Evolutionary conservation across 345 rosid species (phyloP).

Genomic region (Eucalyptus fibrosa): DNA sequence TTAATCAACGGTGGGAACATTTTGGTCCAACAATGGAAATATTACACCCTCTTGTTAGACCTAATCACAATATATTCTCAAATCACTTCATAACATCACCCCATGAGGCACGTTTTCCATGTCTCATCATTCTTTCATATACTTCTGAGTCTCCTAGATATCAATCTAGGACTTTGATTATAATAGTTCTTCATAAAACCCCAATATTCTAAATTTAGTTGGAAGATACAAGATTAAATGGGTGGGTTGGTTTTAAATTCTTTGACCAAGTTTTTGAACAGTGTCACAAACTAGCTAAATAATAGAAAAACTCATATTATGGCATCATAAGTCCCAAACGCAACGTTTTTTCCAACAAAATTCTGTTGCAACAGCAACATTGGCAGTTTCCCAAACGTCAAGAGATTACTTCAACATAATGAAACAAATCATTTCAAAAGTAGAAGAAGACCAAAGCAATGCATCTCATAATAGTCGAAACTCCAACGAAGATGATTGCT

Average conservation of each 20-base stretch:
- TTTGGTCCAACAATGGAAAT: not conserved
- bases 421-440: not conserved
- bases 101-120: not conserved
- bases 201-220: too few relatives aligned
- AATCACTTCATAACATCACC: not conserved
- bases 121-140: not conserved
- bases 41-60: not conserved
- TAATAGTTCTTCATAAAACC: not conserved
- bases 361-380: rapidly evolving
- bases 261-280: too few relatives aligned
- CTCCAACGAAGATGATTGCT: not conserved
- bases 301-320: too few relatives aligned
- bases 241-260: not conserved
- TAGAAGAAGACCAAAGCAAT: not conserved
- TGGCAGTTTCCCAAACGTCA: too few relatives aligned
- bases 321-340: too few relatives aligned
- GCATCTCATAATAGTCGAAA: too few relatives aligned
- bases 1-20: not conserved
- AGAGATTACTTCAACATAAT: too few relatives aligned
- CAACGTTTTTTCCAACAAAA: not conserved
- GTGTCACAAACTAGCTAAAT: too few relatives aligned
- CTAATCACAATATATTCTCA: not conserved
- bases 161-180: not conserved
- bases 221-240: too few relatives aligned
- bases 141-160: not conserved